Percentiles rank a stretch among this genome's conserved stretches.
Conservation (phyloP, 1,284 basidiomycete species). For the Fomitiporia mediterranea region DNA sequence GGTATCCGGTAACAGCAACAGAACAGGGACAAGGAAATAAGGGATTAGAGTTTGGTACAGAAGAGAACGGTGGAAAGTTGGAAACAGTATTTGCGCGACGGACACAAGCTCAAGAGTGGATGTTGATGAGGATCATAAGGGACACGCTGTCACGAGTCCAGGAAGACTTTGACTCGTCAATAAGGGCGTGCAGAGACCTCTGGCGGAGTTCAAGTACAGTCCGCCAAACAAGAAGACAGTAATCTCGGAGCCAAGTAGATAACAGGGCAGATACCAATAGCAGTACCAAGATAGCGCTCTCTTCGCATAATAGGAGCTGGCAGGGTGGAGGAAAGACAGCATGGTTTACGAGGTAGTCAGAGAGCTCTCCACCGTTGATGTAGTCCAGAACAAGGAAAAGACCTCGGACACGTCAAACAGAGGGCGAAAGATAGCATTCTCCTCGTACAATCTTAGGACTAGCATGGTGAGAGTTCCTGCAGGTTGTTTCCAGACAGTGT, state of each 20-base stretch:
- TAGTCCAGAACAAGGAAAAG: no score
- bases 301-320: no score
- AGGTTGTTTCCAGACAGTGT: slow-evolving; percentile 90
- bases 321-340: no score
- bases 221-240: slow-evolving; percentile 89
- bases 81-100: background rate
- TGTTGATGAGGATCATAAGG: slow-evolving; percentile 10
- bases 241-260: slow-evolving; percentile 82
- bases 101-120: background rate
- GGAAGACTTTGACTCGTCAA: slow-evolving; percentile 74
- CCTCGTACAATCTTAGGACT: slow-evolving; percentile 97
- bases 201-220: slow-evolving; percentile 29
- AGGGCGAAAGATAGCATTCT: no score
- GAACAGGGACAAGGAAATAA: background rate
- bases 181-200: slow-evolving; percentile 76
- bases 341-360: no score
- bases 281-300: slow-evolving; percentile 88
- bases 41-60: slow-evolving; percentile 6
- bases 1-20: slow-evolving; percentile 32
- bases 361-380: no score
- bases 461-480: slow-evolving; percentile 97
- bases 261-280: slow-evolving; percentile 92
- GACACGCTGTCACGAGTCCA: background rate
- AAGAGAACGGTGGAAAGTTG: background rate
- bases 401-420: no score